phyloP scores from a whole-genome alignment of 2,329 filamentous ascomycete genomes.

The Aspergillus sp. region DNA sequence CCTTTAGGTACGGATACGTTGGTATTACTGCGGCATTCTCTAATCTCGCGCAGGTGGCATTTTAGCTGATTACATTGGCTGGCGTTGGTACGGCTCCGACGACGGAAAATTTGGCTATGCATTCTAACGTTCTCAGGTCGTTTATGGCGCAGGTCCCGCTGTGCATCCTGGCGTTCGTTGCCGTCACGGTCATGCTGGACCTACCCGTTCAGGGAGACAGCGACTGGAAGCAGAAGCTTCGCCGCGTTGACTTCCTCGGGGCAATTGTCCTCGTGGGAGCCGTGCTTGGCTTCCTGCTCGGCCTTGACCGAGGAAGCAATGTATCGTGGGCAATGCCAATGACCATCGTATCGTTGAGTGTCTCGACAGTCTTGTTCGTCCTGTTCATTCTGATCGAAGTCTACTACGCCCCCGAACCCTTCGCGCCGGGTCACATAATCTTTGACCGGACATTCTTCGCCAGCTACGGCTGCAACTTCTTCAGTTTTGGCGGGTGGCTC shows the following conservation, averaged over 20 bases:
- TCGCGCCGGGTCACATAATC: conserved; percentile 65
- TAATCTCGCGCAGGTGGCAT: conserved; percentile 41
- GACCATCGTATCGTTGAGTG: conserved; percentile 49
- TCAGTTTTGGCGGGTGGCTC: conserved; percentile 53
- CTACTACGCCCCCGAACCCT: conserved; percentile 58
- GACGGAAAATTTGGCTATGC: not conserved
- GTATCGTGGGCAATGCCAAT: conserved; percentile 54
- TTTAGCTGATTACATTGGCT: conserved; percentile 63
- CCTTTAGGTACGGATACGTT: conserved; percentile 45
- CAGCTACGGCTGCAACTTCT: conserved; percentile 64
- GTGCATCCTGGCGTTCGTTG: conserved; percentile 54
- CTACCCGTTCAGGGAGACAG: conserved; percentile 49
- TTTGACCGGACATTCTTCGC: conserved; percentile 58
- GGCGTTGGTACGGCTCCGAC: conserved; percentile 52
- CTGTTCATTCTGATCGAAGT: conserved; percentile 62
- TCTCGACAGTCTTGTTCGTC: conserved; percentile 51
- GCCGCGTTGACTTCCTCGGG: conserved; percentile 63
- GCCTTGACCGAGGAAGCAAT: conserved; percentile 65
- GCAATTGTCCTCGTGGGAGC: conserved; percentile 57
- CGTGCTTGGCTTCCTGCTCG: conserved; percentile 56
- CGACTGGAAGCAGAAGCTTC: conserved; percentile 57
- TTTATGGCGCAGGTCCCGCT: conserved; percentile 64
- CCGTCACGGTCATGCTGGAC: conserved; percentile 54
- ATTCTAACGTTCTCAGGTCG: conserved; percentile 41
- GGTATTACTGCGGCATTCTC: conserved; percentile 6